Evolutionary conservation across 2,329 filamentous ascomycete species (phyloP).

Genomic region (Ophiocordyceps camponoti-leonardi): DNA sequence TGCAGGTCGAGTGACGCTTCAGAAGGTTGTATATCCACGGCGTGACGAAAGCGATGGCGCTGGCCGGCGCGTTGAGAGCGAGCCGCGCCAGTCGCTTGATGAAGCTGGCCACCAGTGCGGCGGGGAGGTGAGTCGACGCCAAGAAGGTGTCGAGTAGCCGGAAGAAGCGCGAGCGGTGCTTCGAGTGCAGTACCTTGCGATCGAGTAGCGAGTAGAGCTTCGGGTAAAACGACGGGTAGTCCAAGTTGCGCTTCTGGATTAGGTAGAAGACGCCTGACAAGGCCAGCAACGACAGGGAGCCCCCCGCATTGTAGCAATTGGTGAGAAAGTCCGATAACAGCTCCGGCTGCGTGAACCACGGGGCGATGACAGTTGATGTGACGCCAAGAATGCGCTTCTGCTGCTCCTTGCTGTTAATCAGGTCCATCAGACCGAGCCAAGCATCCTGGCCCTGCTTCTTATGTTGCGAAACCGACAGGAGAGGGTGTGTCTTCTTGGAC

Average conservation of each 20-base stretch:
- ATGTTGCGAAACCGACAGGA: conserved; percentile 50
- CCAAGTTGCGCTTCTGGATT: conserved; percentile 82
- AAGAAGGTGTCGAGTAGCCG: conserved; percentile 83
- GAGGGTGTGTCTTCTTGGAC: conserved; percentile 47
- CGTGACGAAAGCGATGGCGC: conserved; percentile 72
- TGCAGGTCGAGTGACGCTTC: conserved; percentile 74
- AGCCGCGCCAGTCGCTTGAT: conserved; percentile 82
- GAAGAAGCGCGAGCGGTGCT: conserved; percentile 86
- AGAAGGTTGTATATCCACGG: conserved; percentile 94
- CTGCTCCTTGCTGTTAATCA: conserved; percentile 51
- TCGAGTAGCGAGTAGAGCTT: conserved; percentile 92
- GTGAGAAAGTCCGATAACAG: conserved; percentile 91
- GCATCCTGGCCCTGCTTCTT: conserved; percentile 71
- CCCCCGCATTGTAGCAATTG: conserved; percentile 79
- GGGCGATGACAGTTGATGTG: conserved; percentile 63
- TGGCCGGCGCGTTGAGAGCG: conserved; percentile 73
- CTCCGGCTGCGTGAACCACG: conserved; percentile 80
- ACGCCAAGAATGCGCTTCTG: conserved; percentile 62
- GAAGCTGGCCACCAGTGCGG: conserved; percentile 81
- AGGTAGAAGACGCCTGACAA: conserved; percentile 89
- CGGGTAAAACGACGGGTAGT: conserved; percentile 85
- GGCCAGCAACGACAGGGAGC: conserved; percentile 72
- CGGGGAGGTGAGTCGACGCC: conserved; percentile 79
- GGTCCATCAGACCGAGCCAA: conserved; percentile 63
- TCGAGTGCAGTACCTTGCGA: conserved; percentile 73